Evolutionary conservation across 2,329 filamentous ascomycete genomes (phyloP).

Genomic region (Pseudocercospora pini-densiflorae): DNA sequence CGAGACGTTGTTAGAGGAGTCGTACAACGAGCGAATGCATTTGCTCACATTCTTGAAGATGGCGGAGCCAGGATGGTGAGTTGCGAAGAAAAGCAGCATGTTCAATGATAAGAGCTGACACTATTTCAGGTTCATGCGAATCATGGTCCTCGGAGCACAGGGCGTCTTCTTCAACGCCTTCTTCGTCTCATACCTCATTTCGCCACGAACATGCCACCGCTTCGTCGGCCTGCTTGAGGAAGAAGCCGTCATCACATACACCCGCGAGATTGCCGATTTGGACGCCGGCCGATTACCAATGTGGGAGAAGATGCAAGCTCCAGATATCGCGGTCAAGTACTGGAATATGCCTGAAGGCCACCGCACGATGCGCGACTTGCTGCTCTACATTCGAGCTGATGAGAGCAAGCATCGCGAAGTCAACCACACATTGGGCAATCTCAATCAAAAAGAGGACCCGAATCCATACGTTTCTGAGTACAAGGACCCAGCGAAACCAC

Average conservation of each 20-base stretch:
- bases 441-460: slow-evolving; percentile 82
- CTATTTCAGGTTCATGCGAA: slow-evolving; percentile 72
- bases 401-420: slow-evolving; percentile 83
- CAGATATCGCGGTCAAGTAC: slow-evolving; percentile 87
- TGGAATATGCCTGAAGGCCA: slow-evolving; percentile 91
- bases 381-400: slow-evolving; percentile 88
- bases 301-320: slow-evolving; percentile 79
- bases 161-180: slow-evolving; percentile 96
- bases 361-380: slow-evolving; percentile 80
- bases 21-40: slow-evolving; percentile 71
- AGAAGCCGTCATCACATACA: slow-evolving; percentile 95
- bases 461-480: slow-evolving; percentile 91
- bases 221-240: slow-evolving; percentile 98
- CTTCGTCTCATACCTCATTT: slow-evolving; percentile 86
- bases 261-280: slow-evolving; percentile 82
- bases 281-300: slow-evolving; percentile 81
- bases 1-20: slow-evolving; percentile 44
- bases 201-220: slow-evolving; percentile 85
- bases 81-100: not conserved
- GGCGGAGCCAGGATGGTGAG: slow-evolving; percentile 71
- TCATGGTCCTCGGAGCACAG: slow-evolving; percentile 89
- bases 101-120: not conserved
- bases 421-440: slow-evolving; percentile 91
- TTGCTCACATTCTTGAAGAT: slow-evolving; percentile 92
- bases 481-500: slow-evolving; percentile 68